phyloP scores from a whole-genome alignment of 768 basidiomycete species.

The Termitomyces sp. region DNA sequence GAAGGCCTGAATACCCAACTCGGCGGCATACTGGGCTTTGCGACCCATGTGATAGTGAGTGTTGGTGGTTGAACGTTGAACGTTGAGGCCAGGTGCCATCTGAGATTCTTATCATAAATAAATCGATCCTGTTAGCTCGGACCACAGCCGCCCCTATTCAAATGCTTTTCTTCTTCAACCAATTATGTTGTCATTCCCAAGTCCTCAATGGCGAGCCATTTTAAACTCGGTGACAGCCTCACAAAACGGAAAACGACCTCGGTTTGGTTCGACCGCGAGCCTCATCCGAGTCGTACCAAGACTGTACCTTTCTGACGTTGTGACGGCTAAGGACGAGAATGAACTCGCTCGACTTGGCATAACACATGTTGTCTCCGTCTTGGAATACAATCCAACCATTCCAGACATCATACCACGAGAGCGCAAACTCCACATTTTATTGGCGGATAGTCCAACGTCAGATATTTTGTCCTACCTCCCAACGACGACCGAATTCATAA shows the following conservation, averaged over 20 bases:
- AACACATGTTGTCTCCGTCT: constrained; percentile 70
- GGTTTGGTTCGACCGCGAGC: constrained; percentile 28
- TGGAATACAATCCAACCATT: constrained; percentile 50
- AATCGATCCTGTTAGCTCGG: background rate
- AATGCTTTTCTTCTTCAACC: background rate
- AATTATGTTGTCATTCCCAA: constrained; percentile 34
- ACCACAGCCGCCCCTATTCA: background rate
- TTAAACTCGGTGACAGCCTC: constrained; percentile 14
- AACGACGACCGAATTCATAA: constrained; percentile 36
- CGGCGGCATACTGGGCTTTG: constrained; percentile 10
- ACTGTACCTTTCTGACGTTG: constrained; percentile 64
- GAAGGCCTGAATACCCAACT: constrained; percentile 22
- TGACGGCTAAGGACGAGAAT: constrained; percentile 49
- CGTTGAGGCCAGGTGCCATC: no score
- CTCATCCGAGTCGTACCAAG: constrained; percentile 42
- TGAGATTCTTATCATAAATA: background rate
- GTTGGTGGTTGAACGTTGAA: background rate
- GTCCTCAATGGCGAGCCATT: constrained; percentile 26
- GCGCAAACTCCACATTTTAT: constrained; percentile 47
- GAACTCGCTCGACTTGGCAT: constrained; percentile 57
- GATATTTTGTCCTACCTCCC: constrained; percentile 36
- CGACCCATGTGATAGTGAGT: constrained; percentile 3
- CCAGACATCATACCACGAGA: constrained; percentile 43
- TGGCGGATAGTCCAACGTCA: constrained; percentile 28
- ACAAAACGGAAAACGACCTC: constrained; percentile 13